Base-by-base conservation (phyloP, 2,329 filamentous ascomycete genomes). In the Penicillium sp. region DNA sequence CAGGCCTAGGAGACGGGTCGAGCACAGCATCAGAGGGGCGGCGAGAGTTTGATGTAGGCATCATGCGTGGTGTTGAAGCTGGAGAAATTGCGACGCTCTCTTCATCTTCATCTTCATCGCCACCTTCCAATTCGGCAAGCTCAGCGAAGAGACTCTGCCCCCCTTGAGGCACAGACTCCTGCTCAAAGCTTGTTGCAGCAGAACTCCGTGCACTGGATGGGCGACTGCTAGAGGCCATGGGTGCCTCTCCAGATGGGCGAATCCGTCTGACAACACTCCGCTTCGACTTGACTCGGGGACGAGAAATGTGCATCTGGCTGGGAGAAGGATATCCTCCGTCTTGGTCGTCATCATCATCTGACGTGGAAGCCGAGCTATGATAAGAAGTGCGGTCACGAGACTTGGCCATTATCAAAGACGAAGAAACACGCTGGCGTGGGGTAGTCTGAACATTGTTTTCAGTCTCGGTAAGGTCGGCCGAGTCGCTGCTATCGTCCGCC, bases 81-180 rank as follows among this genome's bases (percentile, higher is more conserved):
- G 68, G 70, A 9, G 76, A 77, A 42, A 63, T 60, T 21, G 70
- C 45, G 26, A 21, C 50, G 5, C 29, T 75, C 55, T 77, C 79
- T 26, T 89, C 87, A 60, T 89, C 88, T 58, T 71, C 70, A 8
- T 91, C 90, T 60, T 91, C 90, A 64, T 89, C 88, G 62, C 70
- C 79, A 55, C 86, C 86, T 59, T 86, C 88, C 44, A 97, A 79
- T 63, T 91, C 90, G 52, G 90, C 91, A 43, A 99, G 83, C 74
- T 99, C 95, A 42, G 92, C 92, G 71, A 95, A 96, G 50, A 99
- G 80, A 68, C 90, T 98, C 78, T 96, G 90, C 16, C 85, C 83
- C 61, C 79, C 79, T 50, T 78, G 75, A n/a, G 78, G 78, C 43
- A 74, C 76, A 31, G 76, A 69, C 51, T 76, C 78, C 56, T 77